Conservation (phyloP, 805 yeast species). For the Saturnispora quitensis region DNA sequence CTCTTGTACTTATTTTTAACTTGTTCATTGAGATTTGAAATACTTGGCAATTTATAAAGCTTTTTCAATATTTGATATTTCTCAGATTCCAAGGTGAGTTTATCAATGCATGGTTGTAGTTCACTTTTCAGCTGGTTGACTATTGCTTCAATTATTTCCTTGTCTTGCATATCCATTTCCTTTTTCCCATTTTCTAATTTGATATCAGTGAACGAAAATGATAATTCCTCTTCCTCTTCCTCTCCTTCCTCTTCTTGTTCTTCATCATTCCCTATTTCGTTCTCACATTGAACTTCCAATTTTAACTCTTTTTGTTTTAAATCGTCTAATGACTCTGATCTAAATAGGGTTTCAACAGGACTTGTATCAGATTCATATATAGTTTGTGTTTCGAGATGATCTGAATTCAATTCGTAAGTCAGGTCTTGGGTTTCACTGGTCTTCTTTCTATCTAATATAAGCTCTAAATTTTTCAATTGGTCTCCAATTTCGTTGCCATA, state of each 20-base stretch:
- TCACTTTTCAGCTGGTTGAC: conserved; percentile 16
- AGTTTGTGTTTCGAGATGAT: not conserved
- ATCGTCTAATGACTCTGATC: conserved; percentile 10
- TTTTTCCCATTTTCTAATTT: not conserved
- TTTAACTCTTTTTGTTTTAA: not conserved
- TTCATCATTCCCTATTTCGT: too few relatives aligned
- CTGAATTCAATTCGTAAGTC: not conserved
- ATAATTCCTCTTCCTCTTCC: conserved; percentile 2
- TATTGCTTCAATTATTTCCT: conserved; percentile 7
- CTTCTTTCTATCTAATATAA: not conserved
- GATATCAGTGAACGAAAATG: conserved; percentile 2
- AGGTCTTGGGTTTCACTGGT: not conserved
- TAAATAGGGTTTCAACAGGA: conserved; percentile 10
- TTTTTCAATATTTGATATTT: conserved; percentile 21
- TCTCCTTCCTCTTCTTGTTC: not conserved
- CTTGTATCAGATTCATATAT: conserved; percentile 8
- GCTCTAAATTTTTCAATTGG: not conserved
- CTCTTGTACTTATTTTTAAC: conserved; percentile 1
- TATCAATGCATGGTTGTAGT: conserved; percentile 18
- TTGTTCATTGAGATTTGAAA: conserved; percentile 17
- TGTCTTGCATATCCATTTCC: not conserved
- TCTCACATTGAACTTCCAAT: not conserved
- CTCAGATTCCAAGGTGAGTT: conserved; percentile 13
- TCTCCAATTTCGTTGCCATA: not conserved
- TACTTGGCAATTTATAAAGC: conserved; percentile 23